Evolutionary conservation across 2,329 filamentous ascomycete genomes (phyloP), one percentile per base, ranked within the genome.

Genomic region (Neopestalotiopsis sp.): DNA sequence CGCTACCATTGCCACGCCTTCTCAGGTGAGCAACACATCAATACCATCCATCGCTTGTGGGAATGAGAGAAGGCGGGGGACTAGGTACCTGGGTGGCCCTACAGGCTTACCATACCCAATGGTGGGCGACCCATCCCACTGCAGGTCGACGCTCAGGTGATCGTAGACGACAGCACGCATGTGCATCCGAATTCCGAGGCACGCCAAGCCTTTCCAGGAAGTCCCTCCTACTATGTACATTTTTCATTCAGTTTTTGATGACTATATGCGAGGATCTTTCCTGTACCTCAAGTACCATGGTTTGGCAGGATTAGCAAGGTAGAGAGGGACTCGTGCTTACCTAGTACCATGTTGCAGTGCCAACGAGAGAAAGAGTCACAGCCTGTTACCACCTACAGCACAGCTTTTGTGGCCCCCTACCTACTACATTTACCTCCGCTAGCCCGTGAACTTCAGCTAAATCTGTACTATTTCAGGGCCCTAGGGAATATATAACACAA

Each of bases 1-100:
- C 68, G 68, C 68, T 69, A 69, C 68, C 68, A 65, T 52, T 49
- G 45, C 34, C 1, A 38, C 34, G 34, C 34, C 34, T 38, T 38
- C 34, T 38, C 34, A 38, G 34, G 34, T 10, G 10, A 28, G 24
- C 24, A 28, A 28, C 24, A 28, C 24, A 28, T 24, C 24, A 24
- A 24, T 24, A 38, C 34, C 6, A 38, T 59, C 56, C 67, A 34
- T 69, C 64, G 64, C 64, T 64, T 63, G 60, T 63, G 60, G 60
- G 60, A 63, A 38, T 63, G 60, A 38, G 20, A 24, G 34, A 28
- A 24, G 38, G n/a, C 32, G 38, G 20, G 17, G 30, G 20, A 14
- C 32, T 14, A 38, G 60, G 13, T 30, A 38, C 45, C 45, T 20
- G n/a, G 45, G n/a, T 52, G 45, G 14, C 45, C 9, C 58, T 32